Percentiles rank a stretch among this genome's conserved stretches.
These are phyloP conservation scores for Eruca vesicaria DNA, from an alignment of 441 rosid species.

Conservation along the genomic window DNA sequence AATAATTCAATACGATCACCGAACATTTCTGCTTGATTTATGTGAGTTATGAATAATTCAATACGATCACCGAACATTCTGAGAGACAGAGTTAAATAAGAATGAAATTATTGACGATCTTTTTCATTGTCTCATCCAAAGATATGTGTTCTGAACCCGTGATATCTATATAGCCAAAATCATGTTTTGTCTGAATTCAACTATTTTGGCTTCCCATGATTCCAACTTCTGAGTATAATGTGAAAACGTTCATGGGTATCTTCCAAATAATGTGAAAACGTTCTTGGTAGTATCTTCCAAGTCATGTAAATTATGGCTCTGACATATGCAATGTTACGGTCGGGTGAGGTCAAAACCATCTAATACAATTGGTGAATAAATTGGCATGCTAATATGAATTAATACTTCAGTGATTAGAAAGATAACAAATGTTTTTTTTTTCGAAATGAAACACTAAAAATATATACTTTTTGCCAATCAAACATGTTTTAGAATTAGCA, in stretches of 20 bases:
- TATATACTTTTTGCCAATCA: background rate
- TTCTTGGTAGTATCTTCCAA: constrained; percentile 10
- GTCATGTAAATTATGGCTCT: constrained; percentile 3
- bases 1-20: background rate
- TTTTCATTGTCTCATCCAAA: constrained; percentile 3
- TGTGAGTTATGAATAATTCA: background rate
- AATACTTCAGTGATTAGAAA: background rate
- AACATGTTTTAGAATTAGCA: background rate
- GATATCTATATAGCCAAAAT: constrained; percentile 26
- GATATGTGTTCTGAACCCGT: constrained; percentile 7
- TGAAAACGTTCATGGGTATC: constrained; percentile 1
- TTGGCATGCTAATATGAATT: background rate
- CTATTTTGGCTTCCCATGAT: background rate
- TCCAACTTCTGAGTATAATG: background rate
- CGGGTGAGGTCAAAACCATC: background rate
- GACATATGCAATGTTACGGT: background rate
- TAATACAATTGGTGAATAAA: background rate
- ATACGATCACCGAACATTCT: background rate
- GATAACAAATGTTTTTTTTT: background rate
- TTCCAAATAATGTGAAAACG: background rate
- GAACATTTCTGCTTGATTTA: background rate
- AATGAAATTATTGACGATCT: background rate
- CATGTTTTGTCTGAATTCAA: constrained; percentile 25
- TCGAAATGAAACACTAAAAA: background rate
- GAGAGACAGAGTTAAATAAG: background rate